Conservation (phyloP, 257 asterid species). For the Salvia miltiorrhiza region DNA sequence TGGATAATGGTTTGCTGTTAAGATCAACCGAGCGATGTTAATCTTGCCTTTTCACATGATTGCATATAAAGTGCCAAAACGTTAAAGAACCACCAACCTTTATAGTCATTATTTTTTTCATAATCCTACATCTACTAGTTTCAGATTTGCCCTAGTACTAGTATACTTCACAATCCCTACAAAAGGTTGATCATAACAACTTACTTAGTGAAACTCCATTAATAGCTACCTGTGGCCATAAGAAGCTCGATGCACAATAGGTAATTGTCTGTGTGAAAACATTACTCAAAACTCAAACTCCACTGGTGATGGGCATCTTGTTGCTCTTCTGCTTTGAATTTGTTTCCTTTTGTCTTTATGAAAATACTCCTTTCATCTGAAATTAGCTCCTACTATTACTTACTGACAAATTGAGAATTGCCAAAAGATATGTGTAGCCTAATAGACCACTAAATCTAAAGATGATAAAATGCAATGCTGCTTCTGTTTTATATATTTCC, state of each 20-base stretch:
- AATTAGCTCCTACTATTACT: not conserved
- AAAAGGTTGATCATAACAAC: not conserved
- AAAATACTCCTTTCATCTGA: not conserved
- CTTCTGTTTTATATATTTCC: not conserved
- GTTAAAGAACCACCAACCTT: not conserved
- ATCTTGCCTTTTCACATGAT: not conserved
- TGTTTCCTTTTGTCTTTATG: not conserved
- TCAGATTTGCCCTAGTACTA: not conserved
- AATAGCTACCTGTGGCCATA: not conserved
- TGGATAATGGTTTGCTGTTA: not conserved
- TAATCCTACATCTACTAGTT: not conserved
- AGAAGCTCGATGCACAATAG: not conserved
- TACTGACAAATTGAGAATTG: not conserved
- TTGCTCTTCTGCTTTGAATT: not conserved
- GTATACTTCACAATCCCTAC: not conserved
- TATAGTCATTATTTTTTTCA: no score
- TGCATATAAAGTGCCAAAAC: not conserved
- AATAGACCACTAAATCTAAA: not conserved
- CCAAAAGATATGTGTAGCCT: not conserved
- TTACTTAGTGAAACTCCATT: not conserved
- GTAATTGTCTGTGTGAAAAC: not conserved
- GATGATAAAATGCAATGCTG: not conserved
- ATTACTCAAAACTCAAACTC: not conserved
- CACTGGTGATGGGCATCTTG: not conserved
- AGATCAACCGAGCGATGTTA: not conserved